Base-by-base conservation (phyloP, 495 filamentous ascomycete genomes). In the Thozetella sp. region DNA sequence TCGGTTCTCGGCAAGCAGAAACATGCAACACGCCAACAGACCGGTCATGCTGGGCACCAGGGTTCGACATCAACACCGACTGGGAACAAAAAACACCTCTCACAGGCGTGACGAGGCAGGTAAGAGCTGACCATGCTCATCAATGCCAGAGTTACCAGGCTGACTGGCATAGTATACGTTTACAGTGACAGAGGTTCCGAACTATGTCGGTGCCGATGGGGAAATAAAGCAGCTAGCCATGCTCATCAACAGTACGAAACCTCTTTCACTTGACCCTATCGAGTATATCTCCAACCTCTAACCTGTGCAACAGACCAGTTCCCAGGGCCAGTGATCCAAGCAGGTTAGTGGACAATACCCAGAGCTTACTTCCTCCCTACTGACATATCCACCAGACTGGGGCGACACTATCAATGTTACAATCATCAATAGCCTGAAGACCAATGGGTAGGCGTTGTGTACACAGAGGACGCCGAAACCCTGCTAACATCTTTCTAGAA, bases 391-490 rank as follows among this genome's bases (percentile, higher is more conserved):
- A 82, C 80, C 20, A 4, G 74, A 87, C 48, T 83, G 82, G 77
- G 83, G 83, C 11, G 83, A 87, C 54, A 82, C 67, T 48, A 71
- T 88, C 27, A 59, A 78, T 23, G 70, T 87, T 25, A 76, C 66
- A 34, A 78, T 87, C 12, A 73, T 65, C 12, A 88, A 88, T 60
- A 65, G 68, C 20, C 61, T 83, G 20, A 43, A 57, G 0, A 50
- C 64, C 40, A 73, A 80, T 46, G 68, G 63, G 57, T 59, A 55
- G 24, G 59, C 34, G 10, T 26, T 9, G 15, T 27, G 23, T 2
- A 24, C 23, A 17, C 22, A 30, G 12, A 43, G n/a, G 13, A 1
- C 22, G 22, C 11, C 2, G 3, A n/a, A n/a, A n/a, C n/a, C 6
- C 2, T 17, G 20, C 24, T 48, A 26, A 20, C 24, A n/a, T 26